Conservation (phyloP, 1,139 yeast species). For the Ashbya aceris region DNA sequence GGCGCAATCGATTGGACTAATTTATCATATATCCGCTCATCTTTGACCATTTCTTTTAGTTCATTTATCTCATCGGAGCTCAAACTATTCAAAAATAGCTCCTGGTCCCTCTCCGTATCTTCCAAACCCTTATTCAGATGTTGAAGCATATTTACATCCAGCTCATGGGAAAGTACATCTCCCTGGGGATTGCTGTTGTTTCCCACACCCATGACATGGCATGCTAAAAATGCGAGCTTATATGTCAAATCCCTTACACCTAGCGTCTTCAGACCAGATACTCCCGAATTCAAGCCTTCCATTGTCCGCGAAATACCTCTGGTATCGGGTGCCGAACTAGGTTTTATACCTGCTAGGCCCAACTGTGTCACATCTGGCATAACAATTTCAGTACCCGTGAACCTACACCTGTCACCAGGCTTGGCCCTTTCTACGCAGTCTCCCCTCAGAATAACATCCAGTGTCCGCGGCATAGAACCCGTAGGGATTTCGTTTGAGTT, state of each 20-base stretch:
- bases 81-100: constrained; percentile 66
- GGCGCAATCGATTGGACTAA: constrained; percentile 90
- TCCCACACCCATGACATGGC: constrained; percentile 53
- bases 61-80: constrained; percentile 79
- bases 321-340: constrained; percentile 67
- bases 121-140: constrained; percentile 25
- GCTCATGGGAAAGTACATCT: constrained; percentile 21
- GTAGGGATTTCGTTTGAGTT: constrained; percentile 94
- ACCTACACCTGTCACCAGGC: constrained; percentile 94
- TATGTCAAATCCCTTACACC: constrained; percentile 95
- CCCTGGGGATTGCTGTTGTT: constrained; percentile 23
- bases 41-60: constrained; percentile 83
- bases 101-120: constrained; percentile 52
- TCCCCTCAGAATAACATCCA: constrained; percentile 88
- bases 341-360: constrained; percentile 94
- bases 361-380: constrained; percentile 92
- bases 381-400: constrained; percentile 93
- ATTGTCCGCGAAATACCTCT: constrained; percentile 48
- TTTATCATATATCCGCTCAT: constrained; percentile 76
- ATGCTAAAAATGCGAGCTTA: constrained; percentile 82
- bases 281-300: constrained; percentile 76
- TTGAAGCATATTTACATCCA: constrained; percentile 15
- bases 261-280: constrained; percentile 71
- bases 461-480: constrained; percentile 97
- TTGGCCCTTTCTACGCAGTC: constrained; percentile 94